These are phyloP conservation scores for Schizosaccharomyces cryophilus DNA, from an alignment of 805 yeast species.

Conservation along the genomic window DNA sequence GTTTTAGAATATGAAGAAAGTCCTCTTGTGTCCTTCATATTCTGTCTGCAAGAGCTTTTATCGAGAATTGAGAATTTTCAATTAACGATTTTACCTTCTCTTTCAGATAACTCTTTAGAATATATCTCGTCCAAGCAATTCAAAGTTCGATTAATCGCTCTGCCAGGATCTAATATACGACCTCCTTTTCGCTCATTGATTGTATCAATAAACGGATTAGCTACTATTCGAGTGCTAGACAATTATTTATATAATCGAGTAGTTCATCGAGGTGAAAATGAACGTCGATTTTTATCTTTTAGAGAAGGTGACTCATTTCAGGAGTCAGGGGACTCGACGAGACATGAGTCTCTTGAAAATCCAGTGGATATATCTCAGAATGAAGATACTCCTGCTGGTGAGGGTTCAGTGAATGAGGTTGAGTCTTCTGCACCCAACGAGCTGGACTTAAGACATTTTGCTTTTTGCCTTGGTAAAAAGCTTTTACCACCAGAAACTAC, in stretches of 20 bases:
- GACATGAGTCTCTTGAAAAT: not conserved
- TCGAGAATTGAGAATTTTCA: slow-evolving; percentile 54
- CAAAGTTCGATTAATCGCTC: slow-evolving; percentile 5
- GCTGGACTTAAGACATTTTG: not conserved
- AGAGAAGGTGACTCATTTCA: not conserved
- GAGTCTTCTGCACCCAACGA: not conserved
- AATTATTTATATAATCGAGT: slow-evolving; percentile 20
- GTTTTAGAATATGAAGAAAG: slow-evolving; percentile 7
- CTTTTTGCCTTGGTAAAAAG: not conserved
- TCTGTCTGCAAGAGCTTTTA: slow-evolving; percentile 44
- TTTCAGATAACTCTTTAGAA: slow-evolving; percentile 25
- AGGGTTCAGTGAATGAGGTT: not conserved
- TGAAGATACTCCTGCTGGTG: not conserved
- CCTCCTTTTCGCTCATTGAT: slow-evolving; percentile 13
- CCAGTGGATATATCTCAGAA: not conserved
- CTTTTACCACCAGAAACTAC: not conserved
- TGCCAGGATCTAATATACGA: slow-evolving; percentile 3
- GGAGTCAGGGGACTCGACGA: not conserved
- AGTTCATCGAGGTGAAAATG: not conserved
- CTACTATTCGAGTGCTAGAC: slow-evolving; percentile 23
- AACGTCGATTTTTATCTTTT: not conserved
- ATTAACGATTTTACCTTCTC: not conserved
- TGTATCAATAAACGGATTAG: slow-evolving; percentile 28
- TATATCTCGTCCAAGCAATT: not conserved
- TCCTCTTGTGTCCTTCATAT: slow-evolving; percentile 24